Evolutionary conservation across 129 eudicot species (phyloP), one percentile per base, ranked within the genome.

Genomic region (Chrysanthemum seticuspe): DNA sequence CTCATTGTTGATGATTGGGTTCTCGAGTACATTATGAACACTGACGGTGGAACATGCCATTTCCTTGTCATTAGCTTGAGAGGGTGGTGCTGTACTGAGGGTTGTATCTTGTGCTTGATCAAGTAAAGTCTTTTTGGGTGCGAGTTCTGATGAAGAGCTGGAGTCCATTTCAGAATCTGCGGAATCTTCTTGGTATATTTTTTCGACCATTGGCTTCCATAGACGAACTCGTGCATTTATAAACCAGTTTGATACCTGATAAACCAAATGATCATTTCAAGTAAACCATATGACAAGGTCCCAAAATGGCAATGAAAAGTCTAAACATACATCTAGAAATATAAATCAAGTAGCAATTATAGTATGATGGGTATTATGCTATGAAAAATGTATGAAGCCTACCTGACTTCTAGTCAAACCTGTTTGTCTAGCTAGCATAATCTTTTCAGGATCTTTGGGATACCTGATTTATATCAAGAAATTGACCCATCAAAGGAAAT

Each of bases 161-260:
- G 81, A 75, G 48, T 70, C 84, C 78, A 72, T 65, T 59, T 27
- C 79, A 59, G 79, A 65, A 25, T 73, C 75, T 54, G 62, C 63
- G 45, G 70, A 70, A 70, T 86, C 91, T 64, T 82, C 79, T 68
- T 87, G 79, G 75, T 89, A 87, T 67, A 89, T 84, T 80, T 86
- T 89, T 76, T 89, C 92, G 61, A 89, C 89, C 96, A 89, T 89
- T 25, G 96, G 96, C 74, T 89, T 89, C 96, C 96, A 89, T 13
- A 89, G 74, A 36, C 96, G 86, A 5, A 86, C 96, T 23, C 96
- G 76, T 62, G 96, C 91, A 31, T 89, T 86, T 51, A 86, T 89
- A 61, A 89, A 89, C 96, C 96, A 89, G 55, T 89, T 89, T 25
- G 96, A 79, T 16, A 89, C 96, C 96, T 89, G 79, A 71, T 59